phyloP scores from a whole-genome alignment of 352 stramenopile species.

The Globisporangium mamillatum region DNA sequence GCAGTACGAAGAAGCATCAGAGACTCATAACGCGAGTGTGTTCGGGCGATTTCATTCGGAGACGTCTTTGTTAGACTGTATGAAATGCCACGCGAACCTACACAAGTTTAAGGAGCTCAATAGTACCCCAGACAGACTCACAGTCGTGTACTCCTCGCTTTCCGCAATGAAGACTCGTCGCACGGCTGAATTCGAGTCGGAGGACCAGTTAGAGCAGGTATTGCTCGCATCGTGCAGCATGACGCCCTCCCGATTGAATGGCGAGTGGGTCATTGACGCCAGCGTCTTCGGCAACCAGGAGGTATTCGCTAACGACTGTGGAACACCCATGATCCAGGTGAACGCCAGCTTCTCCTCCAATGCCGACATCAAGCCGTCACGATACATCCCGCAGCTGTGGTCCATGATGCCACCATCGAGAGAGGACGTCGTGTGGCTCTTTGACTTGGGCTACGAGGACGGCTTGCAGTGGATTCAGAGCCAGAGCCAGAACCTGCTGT shows the following conservation, averaged over 20 bases:
- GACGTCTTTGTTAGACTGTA: constrained; percentile 44
- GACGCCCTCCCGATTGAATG: constrained; percentile 44
- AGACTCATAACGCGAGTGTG: constrained; percentile 24
- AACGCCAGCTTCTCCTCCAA: constrained; percentile 25
- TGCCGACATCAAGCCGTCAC: constrained; percentile 60
- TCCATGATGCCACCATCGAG: constrained; percentile 49
- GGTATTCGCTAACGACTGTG: background rate
- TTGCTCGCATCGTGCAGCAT: constrained; percentile 57
- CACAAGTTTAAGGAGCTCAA: constrained; percentile 30
- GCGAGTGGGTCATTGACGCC: constrained; percentile 59
- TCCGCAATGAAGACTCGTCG: constrained; percentile 36
- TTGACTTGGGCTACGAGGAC: constrained; percentile 49
- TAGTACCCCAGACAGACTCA: constrained; percentile 27
- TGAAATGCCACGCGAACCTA: constrained; percentile 30
- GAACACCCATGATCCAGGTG: constrained; percentile 20
- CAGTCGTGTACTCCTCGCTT: constrained; percentile 56
- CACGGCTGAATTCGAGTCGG: constrained; percentile 36
- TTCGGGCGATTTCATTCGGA: constrained; percentile 43
- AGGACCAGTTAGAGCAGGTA: constrained; percentile 37
- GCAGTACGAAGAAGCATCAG: constrained; percentile 21
- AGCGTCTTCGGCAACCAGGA: constrained; percentile 54
- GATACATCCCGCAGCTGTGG: constrained; percentile 64
- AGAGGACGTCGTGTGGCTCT: constrained; percentile 55
- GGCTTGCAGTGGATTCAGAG: constrained; percentile 30
- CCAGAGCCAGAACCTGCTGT: constrained; percentile 15